Percentiles rank a stretch among this genome's conserved stretches.
These are phyloP conservation scores for Cryptomeria japonica DNA, from an alignment of 75 land plant species.

Conservation along the genomic window DNA sequence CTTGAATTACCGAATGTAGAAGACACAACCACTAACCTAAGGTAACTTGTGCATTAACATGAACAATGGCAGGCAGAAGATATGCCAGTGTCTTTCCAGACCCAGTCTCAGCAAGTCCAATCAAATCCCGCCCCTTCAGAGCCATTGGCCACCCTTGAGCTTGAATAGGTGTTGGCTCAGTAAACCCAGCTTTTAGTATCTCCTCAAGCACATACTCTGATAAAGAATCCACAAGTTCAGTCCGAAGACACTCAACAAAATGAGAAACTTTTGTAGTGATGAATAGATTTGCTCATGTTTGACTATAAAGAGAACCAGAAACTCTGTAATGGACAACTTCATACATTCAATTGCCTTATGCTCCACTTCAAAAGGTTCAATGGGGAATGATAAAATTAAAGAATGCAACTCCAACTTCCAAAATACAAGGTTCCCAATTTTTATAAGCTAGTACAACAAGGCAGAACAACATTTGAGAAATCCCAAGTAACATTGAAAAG, in stretches of 20 bases:
- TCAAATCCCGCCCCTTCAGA: constrained; percentile 89
- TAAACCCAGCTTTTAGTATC: constrained; percentile 85
- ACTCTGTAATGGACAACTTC: background rate
- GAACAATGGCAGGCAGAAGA: constrained; percentile 92
- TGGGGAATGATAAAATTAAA: background rate
- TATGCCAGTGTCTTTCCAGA: constrained; percentile 98
- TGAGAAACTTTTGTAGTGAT: background rate
- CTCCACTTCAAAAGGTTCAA: background rate
- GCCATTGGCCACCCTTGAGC: constrained; percentile 99
- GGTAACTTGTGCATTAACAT: constrained; percentile 96
- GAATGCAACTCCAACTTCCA: background rate
- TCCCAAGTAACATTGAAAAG: background rate
- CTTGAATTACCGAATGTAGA: background rate
- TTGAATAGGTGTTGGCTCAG: constrained; percentile 97
- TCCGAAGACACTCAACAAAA: background rate
- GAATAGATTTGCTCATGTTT: background rate
- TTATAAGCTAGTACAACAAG: background rate
- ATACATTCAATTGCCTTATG: background rate
- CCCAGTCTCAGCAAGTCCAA: constrained; percentile 98
- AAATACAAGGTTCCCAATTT: background rate
- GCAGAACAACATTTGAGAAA: background rate
- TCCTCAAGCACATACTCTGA: constrained; percentile 96
- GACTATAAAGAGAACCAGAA: background rate
- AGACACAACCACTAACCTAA: constrained; percentile 44
- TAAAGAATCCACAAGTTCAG: constrained; percentile 9